These are phyloP conservation scores for Globisporangium okanoganense DNA, from an alignment of 352 stramenopile genomes.

Conservation along the genomic window DNA sequence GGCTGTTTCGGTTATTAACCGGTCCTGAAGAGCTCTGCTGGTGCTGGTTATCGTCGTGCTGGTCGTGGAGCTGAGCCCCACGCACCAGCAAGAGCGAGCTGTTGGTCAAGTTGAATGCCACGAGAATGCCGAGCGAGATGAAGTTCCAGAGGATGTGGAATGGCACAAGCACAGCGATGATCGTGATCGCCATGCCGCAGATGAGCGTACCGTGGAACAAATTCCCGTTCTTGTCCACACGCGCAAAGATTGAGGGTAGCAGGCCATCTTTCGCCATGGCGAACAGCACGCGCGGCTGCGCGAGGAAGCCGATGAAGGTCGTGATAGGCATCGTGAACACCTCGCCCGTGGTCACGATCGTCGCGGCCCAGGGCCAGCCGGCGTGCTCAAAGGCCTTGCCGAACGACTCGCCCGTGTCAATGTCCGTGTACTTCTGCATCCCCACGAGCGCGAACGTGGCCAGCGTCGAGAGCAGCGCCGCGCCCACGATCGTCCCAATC, in stretches of 20 bases:
- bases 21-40: not conserved
- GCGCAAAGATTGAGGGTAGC: constrained; percentile 82
- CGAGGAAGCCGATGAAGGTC: constrained; percentile 93
- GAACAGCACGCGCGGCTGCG: constrained; percentile 89
- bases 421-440: constrained; percentile 87
- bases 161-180: constrained; percentile 72
- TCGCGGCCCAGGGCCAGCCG: constrained; percentile 63
- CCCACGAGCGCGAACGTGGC: constrained; percentile 91
- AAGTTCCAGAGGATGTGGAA: constrained; percentile 89
- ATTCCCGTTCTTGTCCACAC: constrained; percentile 65
- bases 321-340: constrained; percentile 94
- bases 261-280: constrained; percentile 94
- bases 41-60: not conserved
- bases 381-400: constrained; percentile 69
- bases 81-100: constrained; percentile 73
- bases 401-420: constrained; percentile 68
- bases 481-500: constrained; percentile 85
- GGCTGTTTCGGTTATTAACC: not conserved
- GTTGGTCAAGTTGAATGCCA: constrained; percentile 91
- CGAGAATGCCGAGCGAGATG: constrained; percentile 88
- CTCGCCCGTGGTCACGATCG: constrained; percentile 89
- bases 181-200: constrained; percentile 40
- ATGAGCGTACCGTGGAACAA: constrained; percentile 68
- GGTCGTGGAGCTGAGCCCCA: constrained; percentile 22
- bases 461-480: constrained; percentile 76